Base-by-base conservation (phyloP, 1,284 basidiomycete genomes). In the Flammula alnicola region DNA sequence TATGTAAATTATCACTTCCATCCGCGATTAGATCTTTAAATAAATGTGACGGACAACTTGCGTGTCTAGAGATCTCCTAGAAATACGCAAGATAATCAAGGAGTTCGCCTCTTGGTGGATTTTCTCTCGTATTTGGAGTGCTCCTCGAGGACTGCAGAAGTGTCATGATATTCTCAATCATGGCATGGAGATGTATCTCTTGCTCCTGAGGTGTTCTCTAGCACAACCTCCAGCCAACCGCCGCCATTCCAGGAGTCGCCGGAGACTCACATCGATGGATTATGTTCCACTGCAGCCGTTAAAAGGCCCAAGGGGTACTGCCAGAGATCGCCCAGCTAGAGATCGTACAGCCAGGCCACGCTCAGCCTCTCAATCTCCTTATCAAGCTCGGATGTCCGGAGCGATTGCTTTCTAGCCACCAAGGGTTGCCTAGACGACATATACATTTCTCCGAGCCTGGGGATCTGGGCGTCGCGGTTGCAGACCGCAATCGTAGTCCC, bases 81-180 rank as follows among this genome's bases (percentile, higher is more conserved):
- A 47, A 20, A 56, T 61, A 42, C 49, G 48, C 25, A 49, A 48
- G 26, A 55, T 50, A 16, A 47, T 61, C 5, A 52, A 44, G 14
- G 33, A 49, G n/a, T 55, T 61, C 26, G 25, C 47, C 2, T 55
- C 49, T 1, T 60, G 54, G 56, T 56, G 56, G 58, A 48, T 49
- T 12, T 27, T 58, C 10, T 47, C 52, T 27, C 46, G 54, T 9
- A 32, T 44, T 4, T 49, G 51, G 54, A 49, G 23, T 23, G 51
- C 47, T n/a, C 33, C 49, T 35, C 38, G 37, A 17, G 49, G 41
- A 27, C 42, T 60, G 16, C 43, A 53, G 11, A 51, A 33, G 38
- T 60, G 58, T 36, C 55, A 56, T 8, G 51, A 53, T 25, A 55
- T 58, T 9, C 52, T 60, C 22, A 20, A 48, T 14, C 43, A 56